phyloP scores from a whole-genome alignment of 2,329 filamentous ascomycete species.

The Fusarium sp. region DNA sequence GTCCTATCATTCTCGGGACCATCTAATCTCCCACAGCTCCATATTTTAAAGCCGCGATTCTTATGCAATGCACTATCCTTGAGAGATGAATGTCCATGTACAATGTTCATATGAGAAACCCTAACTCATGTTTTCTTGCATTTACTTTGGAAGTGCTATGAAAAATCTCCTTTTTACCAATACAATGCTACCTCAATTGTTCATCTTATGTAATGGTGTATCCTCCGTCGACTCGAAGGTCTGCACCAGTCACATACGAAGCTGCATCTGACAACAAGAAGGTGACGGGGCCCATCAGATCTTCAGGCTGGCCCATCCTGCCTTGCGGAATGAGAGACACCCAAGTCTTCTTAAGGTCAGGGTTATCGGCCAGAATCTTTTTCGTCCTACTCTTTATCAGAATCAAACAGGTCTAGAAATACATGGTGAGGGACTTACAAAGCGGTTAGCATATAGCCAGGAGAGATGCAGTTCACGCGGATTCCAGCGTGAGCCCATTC shows the following conservation, averaged over 20 bases:
- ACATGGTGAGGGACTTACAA: conserved; percentile 68
- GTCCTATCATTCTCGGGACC: not conserved
- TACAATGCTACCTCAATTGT: not conserved
- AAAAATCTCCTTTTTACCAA: not conserved
- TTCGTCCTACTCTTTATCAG: conserved; percentile 70
- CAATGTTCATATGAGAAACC: not conserved
- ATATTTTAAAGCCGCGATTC: not conserved
- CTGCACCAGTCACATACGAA: conserved; percentile 77
- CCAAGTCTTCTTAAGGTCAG: conserved; percentile 91
- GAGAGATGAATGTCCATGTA: not conserved
- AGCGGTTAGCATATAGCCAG: conserved; percentile 95
- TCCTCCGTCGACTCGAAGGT: conserved; percentile 84
- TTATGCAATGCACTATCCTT: not conserved
- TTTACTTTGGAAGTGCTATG: not conserved
- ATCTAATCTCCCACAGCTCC: not conserved
- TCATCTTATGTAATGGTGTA: conserved; percentile 80
- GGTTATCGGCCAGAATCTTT: conserved; percentile 95
- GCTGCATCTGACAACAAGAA: conserved; percentile 86
- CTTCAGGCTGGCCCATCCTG: conserved; percentile 91
- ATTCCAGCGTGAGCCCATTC: conserved; percentile 92
- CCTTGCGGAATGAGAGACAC: conserved; percentile 90
- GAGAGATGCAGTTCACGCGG: conserved; percentile 93
- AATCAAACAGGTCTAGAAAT: not conserved
- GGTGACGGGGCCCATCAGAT: conserved; percentile 92
- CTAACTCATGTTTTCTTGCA: not conserved